Base-by-base conservation (phyloP, 2,329 filamentous ascomycete genomes). In the Colletotrichum sidae region DNA sequence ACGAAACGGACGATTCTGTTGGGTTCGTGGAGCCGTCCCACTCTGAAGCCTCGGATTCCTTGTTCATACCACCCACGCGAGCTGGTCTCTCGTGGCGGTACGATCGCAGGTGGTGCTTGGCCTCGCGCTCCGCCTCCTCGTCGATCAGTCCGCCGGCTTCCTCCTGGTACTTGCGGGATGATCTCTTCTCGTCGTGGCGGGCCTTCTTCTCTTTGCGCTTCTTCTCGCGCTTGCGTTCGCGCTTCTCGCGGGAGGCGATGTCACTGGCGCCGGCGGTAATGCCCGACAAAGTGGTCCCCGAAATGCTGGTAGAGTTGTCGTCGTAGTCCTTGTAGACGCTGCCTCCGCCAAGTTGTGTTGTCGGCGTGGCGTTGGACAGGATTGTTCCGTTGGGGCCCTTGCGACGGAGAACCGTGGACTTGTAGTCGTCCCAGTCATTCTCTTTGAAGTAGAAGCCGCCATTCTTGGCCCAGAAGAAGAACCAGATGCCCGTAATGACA, bases 391-490 rank as follows among this genome's bases (percentile, higher is more conserved):
- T 94, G 6, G 94, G 93, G 1, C 94, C 94, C 73, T 91, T 94
- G 57, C 94, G 91, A 46, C 96, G 88, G 50, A 99, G 80, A 2
- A 99, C 96, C 0, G 95, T 97, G 1, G 92, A 91, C 77, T 98
- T 98, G 87, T 99, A 99, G 74, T 99, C 96, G 6, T 98, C 95
- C 95, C 96, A 99, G 79, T 99, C 96, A 41, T 88, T 84, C 68
- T 96, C 82, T 51, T 86, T 86, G 84, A 94, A 98, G 69, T 92
- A 83, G 81, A 98, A 97, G 12, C 96, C 96, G 67, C 96, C 96
- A 72, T 98, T 97, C 80, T 92, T 95, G 62, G 95, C 95, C 92
- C 93, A 96, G 85, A 97, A 97, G 86, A 99, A 98, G 86, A 99
- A 97, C 94, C 96, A 99, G 74, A 98, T 93, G 33, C 85, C 87